phyloP scores from a whole-genome alignment of 106 monocot genomes.

The Acorus calamus region DNA sequence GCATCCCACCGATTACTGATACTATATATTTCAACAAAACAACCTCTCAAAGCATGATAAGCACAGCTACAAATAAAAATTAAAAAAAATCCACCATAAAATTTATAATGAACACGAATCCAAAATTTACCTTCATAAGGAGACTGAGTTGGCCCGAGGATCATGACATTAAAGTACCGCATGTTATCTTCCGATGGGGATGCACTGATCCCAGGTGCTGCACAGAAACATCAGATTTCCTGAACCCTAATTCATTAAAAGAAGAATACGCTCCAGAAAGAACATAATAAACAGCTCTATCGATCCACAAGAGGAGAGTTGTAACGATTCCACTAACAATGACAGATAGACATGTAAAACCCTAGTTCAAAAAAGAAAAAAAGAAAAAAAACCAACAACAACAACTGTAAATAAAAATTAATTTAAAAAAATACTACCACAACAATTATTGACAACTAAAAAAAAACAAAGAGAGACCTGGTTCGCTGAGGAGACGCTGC shows the following conservation, averaged over 20 bases:
- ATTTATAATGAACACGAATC: not conserved
- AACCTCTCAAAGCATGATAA: too few species aligned
- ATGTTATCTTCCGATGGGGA: constrained; percentile 96
- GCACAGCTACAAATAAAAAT: too few species aligned
- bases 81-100: too few species aligned
- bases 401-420: not conserved
- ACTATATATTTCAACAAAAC: too few species aligned
- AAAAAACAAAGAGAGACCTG: constrained; percentile 35
- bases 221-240: constrained; percentile 1
- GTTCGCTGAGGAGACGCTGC: constrained; percentile 92
- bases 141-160: constrained; percentile 86
- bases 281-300: too few species aligned
- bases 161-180: constrained; percentile 97
- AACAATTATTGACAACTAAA: not conserved
- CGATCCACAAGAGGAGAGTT: too few species aligned
- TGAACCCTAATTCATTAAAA: not conserved
- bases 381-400: too few species aligned
- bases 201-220: constrained; percentile 95
- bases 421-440: not conserved
- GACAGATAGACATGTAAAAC: not conserved
- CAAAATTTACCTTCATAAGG: constrained; percentile 79
- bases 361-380: not conserved
- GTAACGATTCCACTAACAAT: too few species aligned
- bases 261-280: too few species aligned
- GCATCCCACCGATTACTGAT: too few species aligned